phyloP scores from a whole-genome alignment of 2,329 filamentous ascomycete species.

The Raffaelea albimanens region DNA sequence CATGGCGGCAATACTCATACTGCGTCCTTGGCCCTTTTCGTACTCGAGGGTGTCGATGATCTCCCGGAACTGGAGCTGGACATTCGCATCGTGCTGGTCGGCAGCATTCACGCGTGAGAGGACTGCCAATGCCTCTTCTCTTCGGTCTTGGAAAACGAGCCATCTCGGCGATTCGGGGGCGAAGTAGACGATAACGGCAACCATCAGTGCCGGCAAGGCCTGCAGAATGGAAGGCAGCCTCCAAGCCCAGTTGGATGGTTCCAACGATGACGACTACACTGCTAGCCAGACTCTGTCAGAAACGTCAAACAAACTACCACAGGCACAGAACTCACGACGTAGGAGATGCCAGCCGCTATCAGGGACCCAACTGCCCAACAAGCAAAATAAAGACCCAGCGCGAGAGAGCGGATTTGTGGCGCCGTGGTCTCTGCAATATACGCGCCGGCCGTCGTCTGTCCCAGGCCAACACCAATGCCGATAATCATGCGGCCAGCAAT shows the following conservation, averaged over 20 bases:
- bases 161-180: constrained; percentile 24
- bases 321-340: constrained; percentile 11
- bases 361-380: constrained; percentile 13
- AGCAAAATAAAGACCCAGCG: constrained; percentile 10
- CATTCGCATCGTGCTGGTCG: constrained; percentile 21
- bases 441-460: constrained; percentile 9
- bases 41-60: constrained; percentile 26
- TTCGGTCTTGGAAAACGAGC: constrained; percentile 21
- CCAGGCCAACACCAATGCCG: constrained; percentile 15
- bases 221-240: constrained; percentile 15
- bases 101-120: constrained; percentile 30
- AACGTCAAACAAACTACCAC: too few relatives aligned
- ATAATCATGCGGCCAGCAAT: constrained; percentile 17
- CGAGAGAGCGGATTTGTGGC: constrained; percentile 9
- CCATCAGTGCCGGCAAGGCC: constrained; percentile 11
- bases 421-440: constrained; percentile 13
- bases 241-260: constrained; percentile 13
- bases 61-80: constrained; percentile 28
- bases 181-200: constrained; percentile 10
- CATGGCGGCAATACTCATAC: constrained; percentile 7
- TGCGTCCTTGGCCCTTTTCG: constrained; percentile 6
- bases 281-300: too few relatives aligned
- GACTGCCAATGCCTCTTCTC: constrained; percentile 21
- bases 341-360: constrained; percentile 15
- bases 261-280: too few relatives aligned